Conservation (phyloP, 2,329 filamentous ascomycete species). For the Keithomyces neogunnii region DNA sequence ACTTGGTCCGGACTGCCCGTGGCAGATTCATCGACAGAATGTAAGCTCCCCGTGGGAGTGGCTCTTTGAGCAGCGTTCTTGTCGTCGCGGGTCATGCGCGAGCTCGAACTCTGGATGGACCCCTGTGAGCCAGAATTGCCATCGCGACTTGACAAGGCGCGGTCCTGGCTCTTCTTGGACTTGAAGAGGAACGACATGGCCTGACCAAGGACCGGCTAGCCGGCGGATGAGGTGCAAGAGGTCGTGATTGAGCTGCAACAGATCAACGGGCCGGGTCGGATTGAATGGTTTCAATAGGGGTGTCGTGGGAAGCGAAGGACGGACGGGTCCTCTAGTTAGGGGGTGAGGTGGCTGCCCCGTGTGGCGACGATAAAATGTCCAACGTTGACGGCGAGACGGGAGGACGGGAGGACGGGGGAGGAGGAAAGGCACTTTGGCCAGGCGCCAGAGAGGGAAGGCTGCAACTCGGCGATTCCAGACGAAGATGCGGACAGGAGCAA, state of each 20-base stretch:
- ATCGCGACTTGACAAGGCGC: conserved; percentile 47
- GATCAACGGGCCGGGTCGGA: background rate
- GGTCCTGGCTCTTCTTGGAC: conserved; percentile 68
- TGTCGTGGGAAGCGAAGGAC: background rate
- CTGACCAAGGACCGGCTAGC: conserved; percentile 29
- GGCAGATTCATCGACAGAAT: conserved; percentile 54
- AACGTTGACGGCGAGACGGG: conserved; percentile 1
- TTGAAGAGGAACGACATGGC: conserved; percentile 78
- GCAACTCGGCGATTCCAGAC: conserved; percentile 14
- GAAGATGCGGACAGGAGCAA: conserved; percentile 18
- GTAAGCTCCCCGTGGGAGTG: conserved; percentile 70
- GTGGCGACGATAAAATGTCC: conserved; percentile 3
- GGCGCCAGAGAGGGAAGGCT: conserved; percentile 6
- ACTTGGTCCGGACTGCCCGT: conserved; percentile 57
- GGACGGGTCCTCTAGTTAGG: background rate
- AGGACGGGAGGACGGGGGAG: background rate
- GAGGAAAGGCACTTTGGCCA: background rate
- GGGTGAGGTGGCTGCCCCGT: conserved; percentile 2
- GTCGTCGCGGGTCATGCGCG: conserved; percentile 41
- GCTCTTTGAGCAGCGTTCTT: conserved; percentile 49
- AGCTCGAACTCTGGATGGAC: conserved; percentile 39
- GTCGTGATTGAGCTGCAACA: background rate
- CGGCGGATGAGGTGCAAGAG: conserved; percentile 14
- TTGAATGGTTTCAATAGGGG: background rate
- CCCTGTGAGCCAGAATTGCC: conserved; percentile 38